phyloP scores from a whole-genome alignment of 139 green algal species.

The Coelastrella sp. region DNA sequence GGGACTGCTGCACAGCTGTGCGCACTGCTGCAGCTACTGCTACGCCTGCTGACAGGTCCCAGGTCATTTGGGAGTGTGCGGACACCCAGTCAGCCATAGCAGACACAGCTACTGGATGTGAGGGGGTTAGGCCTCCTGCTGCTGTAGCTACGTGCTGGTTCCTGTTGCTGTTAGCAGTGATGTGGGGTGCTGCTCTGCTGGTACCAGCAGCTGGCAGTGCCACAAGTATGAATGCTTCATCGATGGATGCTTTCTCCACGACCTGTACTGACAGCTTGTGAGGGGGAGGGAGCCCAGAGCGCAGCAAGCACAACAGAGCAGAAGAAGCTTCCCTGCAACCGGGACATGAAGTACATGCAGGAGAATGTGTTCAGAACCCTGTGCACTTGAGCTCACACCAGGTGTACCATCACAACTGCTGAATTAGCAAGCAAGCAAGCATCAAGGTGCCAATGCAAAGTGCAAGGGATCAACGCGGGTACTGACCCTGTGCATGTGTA shows the following conservation, averaged over 20 bases:
- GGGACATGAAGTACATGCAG: no score
- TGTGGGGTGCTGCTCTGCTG: background rate
- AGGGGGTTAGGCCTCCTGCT: background rate
- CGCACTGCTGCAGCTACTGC: conserved; percentile 33
- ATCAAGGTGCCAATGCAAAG: no score
- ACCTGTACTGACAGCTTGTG: conserved; percentile 30
- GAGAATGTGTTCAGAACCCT: no score
- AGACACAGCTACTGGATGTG: background rate
- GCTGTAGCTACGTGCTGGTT: background rate
- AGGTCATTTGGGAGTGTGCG: background rate
- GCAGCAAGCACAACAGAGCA: conserved; percentile 57
- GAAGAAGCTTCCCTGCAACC: conserved; percentile 60
- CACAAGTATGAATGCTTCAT: conserved; percentile 75
- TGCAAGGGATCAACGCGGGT: no score
- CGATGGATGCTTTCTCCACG: conserved; percentile 76
- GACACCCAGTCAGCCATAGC: conserved; percentile 18
- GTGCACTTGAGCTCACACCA: no score
- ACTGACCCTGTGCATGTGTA: no score
- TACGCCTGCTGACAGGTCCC: conserved; percentile 13
- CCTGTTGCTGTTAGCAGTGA: background rate
- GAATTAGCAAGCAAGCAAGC: no score
- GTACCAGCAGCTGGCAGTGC: background rate
- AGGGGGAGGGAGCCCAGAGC: background rate
- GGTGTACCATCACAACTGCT: no score
- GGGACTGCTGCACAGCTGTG: conserved; percentile 42